phyloP scores from a whole-genome alignment of 176 grass and related monocot genomes.

The Carex pumila region DNA sequence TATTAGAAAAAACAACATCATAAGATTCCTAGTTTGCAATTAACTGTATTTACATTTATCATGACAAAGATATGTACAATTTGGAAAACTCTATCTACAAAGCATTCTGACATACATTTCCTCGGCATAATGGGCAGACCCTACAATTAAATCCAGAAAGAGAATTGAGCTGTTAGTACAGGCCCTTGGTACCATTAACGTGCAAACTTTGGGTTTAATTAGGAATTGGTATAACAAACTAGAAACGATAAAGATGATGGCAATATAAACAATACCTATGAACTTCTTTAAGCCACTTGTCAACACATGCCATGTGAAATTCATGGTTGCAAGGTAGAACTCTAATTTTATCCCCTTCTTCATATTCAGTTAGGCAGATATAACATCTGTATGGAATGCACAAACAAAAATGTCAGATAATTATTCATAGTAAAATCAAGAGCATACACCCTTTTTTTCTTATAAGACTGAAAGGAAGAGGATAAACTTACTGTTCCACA shows the following conservation, averaged over 20 bases:
- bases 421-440: constrained; percentile 13
- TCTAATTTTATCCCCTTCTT: constrained; percentile 84
- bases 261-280: constrained; percentile 39
- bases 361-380: constrained; percentile 90
- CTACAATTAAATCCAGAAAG: constrained; percentile 31
- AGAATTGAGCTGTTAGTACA: constrained; percentile 13
- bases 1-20: constrained; percentile 1
- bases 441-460: background rate
- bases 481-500: constrained; percentile 78
- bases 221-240: background rate
- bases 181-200: background rate
- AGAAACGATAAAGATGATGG: background rate
- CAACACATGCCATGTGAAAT: constrained; percentile 74
- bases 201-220: background rate
- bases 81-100: constrained; percentile 21
- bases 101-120: constrained; percentile 54
- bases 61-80: background rate
- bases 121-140: constrained; percentile 77
- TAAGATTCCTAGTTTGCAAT: constrained; percentile 4
- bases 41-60: constrained; percentile 1
- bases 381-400: constrained; percentile 52
- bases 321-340: constrained; percentile 84
- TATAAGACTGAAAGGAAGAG: background rate
- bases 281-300: constrained; percentile 98
- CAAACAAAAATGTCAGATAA: background rate